A percentile compares a stretch with the other conserved stretches of the same genome.
Evolutionary conservation across 2,329 filamentous ascomycete species (phyloP).

Genomic region (Annulohypoxylon truncatum): DNA sequence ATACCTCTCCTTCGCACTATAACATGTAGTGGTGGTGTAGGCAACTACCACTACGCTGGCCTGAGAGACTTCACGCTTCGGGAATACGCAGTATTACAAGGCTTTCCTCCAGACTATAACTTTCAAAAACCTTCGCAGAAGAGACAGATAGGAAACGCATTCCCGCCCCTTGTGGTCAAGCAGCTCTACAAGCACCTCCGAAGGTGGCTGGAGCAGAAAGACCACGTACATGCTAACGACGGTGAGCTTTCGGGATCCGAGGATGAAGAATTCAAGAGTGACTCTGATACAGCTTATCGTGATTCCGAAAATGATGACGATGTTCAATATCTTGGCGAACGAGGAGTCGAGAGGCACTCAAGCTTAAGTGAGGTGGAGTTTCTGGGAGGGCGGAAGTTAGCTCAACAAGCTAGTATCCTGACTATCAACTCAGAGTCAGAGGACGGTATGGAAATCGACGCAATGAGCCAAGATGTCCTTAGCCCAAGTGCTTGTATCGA

Average conservation of each 20-base stretch:
- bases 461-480: slow-evolving; percentile 24
- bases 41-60: slow-evolving; percentile 74
- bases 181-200: slow-evolving; percentile 62
- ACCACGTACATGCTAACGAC: slow-evolving; percentile 49
- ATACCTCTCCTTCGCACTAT: slow-evolving; percentile 67
- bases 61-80: slow-evolving; percentile 71
- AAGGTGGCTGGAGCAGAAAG: slow-evolving; percentile 58
- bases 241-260: slow-evolving; percentile 41
- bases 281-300: not conserved
- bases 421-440: slow-evolving; percentile 22
- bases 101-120: slow-evolving; percentile 71
- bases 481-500: slow-evolving; percentile 27
- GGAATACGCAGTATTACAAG: slow-evolving; percentile 76
- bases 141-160: slow-evolving; percentile 82
- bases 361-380: slow-evolving; percentile 35
- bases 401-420: slow-evolving; percentile 13
- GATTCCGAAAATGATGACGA: slow-evolving; percentile 27
- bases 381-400: slow-evolving; percentile 27
- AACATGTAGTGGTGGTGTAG: slow-evolving; percentile 69
- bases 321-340: slow-evolving; percentile 39
- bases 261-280: slow-evolving; percentile 22
- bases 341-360: not conserved
- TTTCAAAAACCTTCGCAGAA: slow-evolving; percentile 65
- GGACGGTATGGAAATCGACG: slow-evolving; percentile 42
- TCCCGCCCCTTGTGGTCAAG: slow-evolving; percentile 70